A percentile compares a stretch with the other conserved stretches of the same genome.
phyloP scores from a whole-genome alignment of 2,329 filamentous ascomycete genomes.

The Fusarium floridanum region DNA sequence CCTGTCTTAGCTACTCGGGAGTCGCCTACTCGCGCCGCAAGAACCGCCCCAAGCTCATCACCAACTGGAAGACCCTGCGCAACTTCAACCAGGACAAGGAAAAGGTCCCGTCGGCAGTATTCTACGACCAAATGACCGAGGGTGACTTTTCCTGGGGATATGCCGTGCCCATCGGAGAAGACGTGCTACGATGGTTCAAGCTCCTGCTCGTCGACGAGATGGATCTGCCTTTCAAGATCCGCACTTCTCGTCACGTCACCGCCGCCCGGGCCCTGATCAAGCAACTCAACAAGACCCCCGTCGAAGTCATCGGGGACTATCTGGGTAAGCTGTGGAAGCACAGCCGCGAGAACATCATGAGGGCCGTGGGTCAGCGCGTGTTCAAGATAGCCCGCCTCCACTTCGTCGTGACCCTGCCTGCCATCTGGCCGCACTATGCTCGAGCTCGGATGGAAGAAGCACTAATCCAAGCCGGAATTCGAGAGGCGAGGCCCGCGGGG shows the following conservation, averaged over 20 bases:
- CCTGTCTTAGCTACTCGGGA: slow-evolving; percentile 53
- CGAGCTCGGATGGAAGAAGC: slow-evolving; percentile 54
- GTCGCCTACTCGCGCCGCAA: slow-evolving; percentile 53
- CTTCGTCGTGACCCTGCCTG: slow-evolving; percentile 59
- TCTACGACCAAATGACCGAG: slow-evolving; percentile 15
- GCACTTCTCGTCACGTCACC: slow-evolving; percentile 38
- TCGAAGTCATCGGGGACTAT: slow-evolving; percentile 51
- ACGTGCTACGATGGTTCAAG: slow-evolving; percentile 57
- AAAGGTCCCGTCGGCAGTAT: slow-evolving; percentile 50
- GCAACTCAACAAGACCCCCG: slow-evolving; percentile 37
- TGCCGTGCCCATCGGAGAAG: slow-evolving; percentile 38
- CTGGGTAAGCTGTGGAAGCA: slow-evolving; percentile 53
- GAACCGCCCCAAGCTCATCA: slow-evolving; percentile 48
- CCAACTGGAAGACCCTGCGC: slow-evolving; percentile 45
- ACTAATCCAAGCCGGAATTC: slow-evolving; percentile 52
- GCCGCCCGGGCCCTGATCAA: slow-evolving; percentile 15
- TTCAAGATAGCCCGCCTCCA: slow-evolving; percentile 48
- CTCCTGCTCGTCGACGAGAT: slow-evolving; percentile 54
- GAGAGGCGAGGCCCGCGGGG: slow-evolving; percentile 42
- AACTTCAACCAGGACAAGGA: slow-evolving; percentile 47
- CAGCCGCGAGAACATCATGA: slow-evolving; percentile 42
- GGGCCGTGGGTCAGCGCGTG: slow-evolving; percentile 38
- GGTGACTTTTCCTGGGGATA: slow-evolving; percentile 50
- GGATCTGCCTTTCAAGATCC: slow-evolving; percentile 49
- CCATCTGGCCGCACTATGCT: slow-evolving; percentile 60